A percentile compares a stretch with the other conserved stretches of the same genome.
Evolutionary conservation across 345 rosid species (phyloP).

Genomic region (Nasturtium officinale): DNA sequence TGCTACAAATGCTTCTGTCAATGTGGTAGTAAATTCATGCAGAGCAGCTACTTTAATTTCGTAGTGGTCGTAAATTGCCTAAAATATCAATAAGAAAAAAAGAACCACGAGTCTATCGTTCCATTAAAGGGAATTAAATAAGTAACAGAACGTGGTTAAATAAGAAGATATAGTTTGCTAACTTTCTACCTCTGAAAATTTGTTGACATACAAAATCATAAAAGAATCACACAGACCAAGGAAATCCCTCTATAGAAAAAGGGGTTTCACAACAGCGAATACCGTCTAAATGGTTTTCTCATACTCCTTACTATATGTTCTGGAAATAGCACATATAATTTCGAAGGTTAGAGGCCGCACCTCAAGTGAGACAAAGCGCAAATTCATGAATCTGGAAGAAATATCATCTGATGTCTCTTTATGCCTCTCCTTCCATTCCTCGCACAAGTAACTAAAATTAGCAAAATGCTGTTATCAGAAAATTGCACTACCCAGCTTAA

Average conservation of each 20-base stretch:
- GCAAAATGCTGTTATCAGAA: slow-evolving; percentile 33
- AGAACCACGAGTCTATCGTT: background rate
- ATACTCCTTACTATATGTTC: slow-evolving; percentile 1
- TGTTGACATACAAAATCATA: background rate
- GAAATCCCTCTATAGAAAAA: background rate
- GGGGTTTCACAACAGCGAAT: background rate
- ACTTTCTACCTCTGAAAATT: slow-evolving; percentile 18
- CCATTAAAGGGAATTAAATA: background rate
- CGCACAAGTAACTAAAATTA: slow-evolving; percentile 73
- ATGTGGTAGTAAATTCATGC: background rate
- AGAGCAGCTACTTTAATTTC: background rate
- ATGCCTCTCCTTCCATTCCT: slow-evolving; percentile 93
- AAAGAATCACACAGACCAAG: background rate
- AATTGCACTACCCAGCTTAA: slow-evolving; percentile 16
- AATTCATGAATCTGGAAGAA: slow-evolving; percentile 71
- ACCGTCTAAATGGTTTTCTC: background rate
- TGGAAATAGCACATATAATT: slow-evolving; percentile 8
- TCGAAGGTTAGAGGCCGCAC: slow-evolving; percentile 47
- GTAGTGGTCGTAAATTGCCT: background rate
- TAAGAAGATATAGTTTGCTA: background rate
- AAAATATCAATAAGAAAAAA: slow-evolving; percentile 7
- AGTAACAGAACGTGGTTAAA: slow-evolving; percentile 1
- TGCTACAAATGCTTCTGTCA: slow-evolving; percentile 2
- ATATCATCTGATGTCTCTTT: slow-evolving; percentile 66
- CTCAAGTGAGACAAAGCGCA: slow-evolving; percentile 95